Percentiles rank a stretch among this genome's conserved stretches.
Conservation (phyloP, 345 rosid genomes). For the Gossypioides kirkii region DNA sequence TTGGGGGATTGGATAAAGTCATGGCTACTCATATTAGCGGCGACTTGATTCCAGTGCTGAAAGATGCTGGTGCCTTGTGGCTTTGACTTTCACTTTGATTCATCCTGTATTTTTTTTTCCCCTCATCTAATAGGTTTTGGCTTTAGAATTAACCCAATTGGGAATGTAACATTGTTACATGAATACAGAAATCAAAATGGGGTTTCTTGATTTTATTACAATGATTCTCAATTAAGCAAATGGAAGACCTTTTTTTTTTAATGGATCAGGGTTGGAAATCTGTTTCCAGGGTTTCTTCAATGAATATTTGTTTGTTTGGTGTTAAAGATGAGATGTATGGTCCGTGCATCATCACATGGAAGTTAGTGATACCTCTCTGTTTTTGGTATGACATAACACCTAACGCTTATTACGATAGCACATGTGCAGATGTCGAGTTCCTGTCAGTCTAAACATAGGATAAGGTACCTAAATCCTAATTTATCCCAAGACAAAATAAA, state of each 20-base stretch:
- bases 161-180: conserved; percentile 7
- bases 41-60: conserved; percentile 66
- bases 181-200: conserved; percentile 2
- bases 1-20: conserved; percentile 86
- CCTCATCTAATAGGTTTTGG: not conserved
- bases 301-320: not conserved
- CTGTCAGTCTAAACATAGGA: not conserved
- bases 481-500: not conserved
- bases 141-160: conserved; percentile 2
- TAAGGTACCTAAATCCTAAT: not conserved
- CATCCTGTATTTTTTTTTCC: not conserved
- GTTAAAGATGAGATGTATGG: too few relatives aligned
- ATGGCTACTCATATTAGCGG: conserved; percentile 95
- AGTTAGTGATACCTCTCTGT: conserved; percentile 3
- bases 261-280: too few relatives aligned
- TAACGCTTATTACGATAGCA: not conserved
- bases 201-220: not conserved
- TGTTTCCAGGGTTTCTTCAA: not conserved
- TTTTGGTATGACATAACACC: not conserved
- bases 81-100: conserved; percentile 39
- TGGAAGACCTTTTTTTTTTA: not conserved
- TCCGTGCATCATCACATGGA: conserved; percentile 18
- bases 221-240: not conserved
- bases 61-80: conserved; percentile 96
- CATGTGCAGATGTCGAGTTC: not conserved